These are phyloP conservation scores for Salix arbutifolia DNA, from an alignment of 345 rosid genomes.

Conservation along the genomic window DNA sequence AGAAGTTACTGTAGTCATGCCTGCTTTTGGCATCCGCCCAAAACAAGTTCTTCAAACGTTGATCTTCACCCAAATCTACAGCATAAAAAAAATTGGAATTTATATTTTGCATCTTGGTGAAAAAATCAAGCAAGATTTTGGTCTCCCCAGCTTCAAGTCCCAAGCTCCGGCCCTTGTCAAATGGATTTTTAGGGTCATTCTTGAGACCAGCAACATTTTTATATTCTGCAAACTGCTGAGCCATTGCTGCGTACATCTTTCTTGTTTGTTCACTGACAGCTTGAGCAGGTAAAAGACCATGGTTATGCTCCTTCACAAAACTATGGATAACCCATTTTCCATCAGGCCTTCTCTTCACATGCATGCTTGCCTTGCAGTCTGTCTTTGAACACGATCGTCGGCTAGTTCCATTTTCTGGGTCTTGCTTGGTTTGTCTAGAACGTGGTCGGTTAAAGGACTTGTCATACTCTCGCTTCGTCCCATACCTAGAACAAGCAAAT, in stretches of 20 bases:
- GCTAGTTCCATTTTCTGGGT: constrained; percentile 50
- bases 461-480: constrained; percentile 57
- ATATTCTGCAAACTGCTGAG: constrained; percentile 64
- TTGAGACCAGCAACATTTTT: constrained; percentile 50
- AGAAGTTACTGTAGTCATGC: constrained; percentile 49
- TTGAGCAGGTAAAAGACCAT: constrained; percentile 68
- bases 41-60: constrained; percentile 46
- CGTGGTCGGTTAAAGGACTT: constrained; percentile 52
- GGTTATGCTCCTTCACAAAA: constrained; percentile 64
- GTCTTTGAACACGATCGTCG: constrained; percentile 55
- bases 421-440: constrained; percentile 56
- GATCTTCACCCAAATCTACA: constrained; percentile 58
- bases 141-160: constrained; percentile 52
- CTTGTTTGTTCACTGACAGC: constrained; percentile 70
- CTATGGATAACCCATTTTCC: constrained; percentile 68
- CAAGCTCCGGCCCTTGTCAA: constrained; percentile 46
- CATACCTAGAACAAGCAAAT: constrained; percentile 75
- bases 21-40: constrained; percentile 75
- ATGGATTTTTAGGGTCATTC: constrained; percentile 35
- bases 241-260: constrained; percentile 70
- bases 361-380: constrained; percentile 75
- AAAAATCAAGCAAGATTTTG: constrained; percentile 43
- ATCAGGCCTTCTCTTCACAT: constrained; percentile 62
- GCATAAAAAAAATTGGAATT: constrained; percentile 68
- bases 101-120: constrained; percentile 42